Evolutionary conservation across 192 early-diverging fungal genomes (phyloP), one percentile per base, ranked within the genome.

Genomic region (Dimargaris xerosporica): DNA sequence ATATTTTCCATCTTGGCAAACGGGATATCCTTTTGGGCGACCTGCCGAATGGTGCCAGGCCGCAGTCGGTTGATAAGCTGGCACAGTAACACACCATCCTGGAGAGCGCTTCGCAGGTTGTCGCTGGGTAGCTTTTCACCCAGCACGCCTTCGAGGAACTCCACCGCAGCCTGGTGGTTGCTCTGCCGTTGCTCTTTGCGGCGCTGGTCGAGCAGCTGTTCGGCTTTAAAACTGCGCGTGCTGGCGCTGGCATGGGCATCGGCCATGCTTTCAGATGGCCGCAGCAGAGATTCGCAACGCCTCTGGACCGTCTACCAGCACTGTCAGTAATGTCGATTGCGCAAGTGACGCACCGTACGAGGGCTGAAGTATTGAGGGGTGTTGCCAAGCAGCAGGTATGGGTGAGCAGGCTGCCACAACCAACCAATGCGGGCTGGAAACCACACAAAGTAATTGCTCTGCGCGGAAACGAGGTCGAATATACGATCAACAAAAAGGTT

Each of bases 1-100:
- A 91, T 88, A 68, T 91, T 91, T 65, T 91, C 89, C 89, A 91
- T 91, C 76, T 89, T 86, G 62, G 85, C 81, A 66, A 91, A 91
- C 1, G 88, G 74, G 77, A 91, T 84, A 46, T 72, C 80, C 31
- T 82, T 85, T 0, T 75, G 73, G 67, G 67, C 60, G 62, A 81
- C 83, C 62, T 78, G 64, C 71, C 85, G 86, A 60, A 80, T 68
- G 50, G 69, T 62, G 10, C 72, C 72, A 0, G 81, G 81, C 29
- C 72, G 66, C 3, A 85, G 42, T 11, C 47, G 13, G 43, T 56
- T 31, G 47, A 45, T 41, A 15, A 15, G 17, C 21, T 84, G 87
- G 83, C 82, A 83, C 17, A 91, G 73, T 26, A 88, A 66, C 17
- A 82, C 80, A 19, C 89, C 89, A 61, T 89, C 85, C 67, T 88